Base-by-base conservation (phyloP, 495 filamentous ascomycete species). In the Hypoxylon lienhwacheense region DNA sequence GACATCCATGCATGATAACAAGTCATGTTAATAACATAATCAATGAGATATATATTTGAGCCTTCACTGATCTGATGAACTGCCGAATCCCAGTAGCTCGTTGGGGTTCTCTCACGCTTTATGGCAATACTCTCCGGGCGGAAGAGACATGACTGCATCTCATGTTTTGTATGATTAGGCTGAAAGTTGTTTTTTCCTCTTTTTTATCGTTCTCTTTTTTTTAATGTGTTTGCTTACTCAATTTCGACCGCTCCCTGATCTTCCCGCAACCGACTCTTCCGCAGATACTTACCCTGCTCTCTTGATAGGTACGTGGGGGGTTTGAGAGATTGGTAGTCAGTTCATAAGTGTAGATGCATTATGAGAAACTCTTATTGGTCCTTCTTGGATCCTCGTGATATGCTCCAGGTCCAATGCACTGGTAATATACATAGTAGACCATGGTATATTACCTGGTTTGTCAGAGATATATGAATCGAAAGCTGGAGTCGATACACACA, bases 381-480 rank as follows among this genome's bases (percentile, higher is more conserved):
- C 24, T 40, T 32, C 4, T 17, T 40, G 8, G 32, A 26, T 43
- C 28, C 46, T 22, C 17, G 42, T 32, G 25, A 53, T 29, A 39
- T 42, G n/a, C 17, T 42, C 47, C 46, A 44, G 58, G 47, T 37
- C 58, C 58, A 52, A 37, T 11, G 31, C 41, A 37, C 52, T 24
- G 58, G 58, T 60, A 60, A 60, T 36, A n/a, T 43, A 47, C 43
- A 16, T n/a, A n/a, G n/a, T n/a, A n/a, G n/a, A n/a, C n/a, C n/a
- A n/a, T n/a, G n/a, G n/a, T n/a, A n/a, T n/a, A n/a, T 29, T 22
- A 29, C n/a, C 37, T 47, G 10, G 12, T 26, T 7, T 40, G 39
- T 39, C 24, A 29, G 33, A 28, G 47, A 32, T 29, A 19, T 42
- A 55, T 37, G 15, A 10, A 55, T 50, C 36, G 33, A 43, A 43